These are phyloP conservation scores for Prunus campanulata DNA, from an alignment of 306 rosid genomes.

Conservation along the genomic window DNA sequence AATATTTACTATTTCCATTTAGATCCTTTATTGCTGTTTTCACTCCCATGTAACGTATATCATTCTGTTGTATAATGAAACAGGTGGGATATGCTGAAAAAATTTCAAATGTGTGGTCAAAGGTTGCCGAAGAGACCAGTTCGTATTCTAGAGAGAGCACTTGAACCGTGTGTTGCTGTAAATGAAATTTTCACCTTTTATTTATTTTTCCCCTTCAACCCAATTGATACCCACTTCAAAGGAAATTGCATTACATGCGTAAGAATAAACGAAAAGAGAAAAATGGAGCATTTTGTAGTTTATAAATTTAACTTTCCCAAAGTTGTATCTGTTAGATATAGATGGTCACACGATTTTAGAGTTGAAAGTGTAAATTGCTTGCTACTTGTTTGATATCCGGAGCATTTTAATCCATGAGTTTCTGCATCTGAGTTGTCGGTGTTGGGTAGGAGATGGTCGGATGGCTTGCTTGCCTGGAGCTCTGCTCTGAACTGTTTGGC, in stretches of 20 bases:
- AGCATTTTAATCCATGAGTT: not conserved
- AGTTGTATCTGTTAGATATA: conserved; percentile 28
- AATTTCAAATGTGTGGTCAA: conserved; percentile 86
- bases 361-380: conserved; percentile 24
- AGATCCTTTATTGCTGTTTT: not conserved
- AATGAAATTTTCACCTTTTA: conserved; percentile 16
- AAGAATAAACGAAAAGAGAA: conserved; percentile 22
- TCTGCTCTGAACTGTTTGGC: not conserved
- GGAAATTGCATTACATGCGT: conserved; percentile 26
- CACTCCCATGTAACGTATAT: not conserved
- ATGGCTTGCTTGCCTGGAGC: not conserved
- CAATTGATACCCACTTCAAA: conserved; percentile 14
- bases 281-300: conserved; percentile 13
- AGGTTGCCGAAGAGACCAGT: conserved; percentile 77
- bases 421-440: not conserved
- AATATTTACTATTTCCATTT: not conserved
- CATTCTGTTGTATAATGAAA: not conserved
- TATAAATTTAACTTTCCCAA: conserved; percentile 19
- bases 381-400: conserved; percentile 13
- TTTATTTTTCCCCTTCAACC: conserved; percentile 9
- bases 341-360: conserved; percentile 2
- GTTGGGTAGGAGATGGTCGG: too few relatives aligned
- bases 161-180: conserved; percentile 44
- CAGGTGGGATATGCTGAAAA: conserved; percentile 97
- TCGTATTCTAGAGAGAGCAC: conserved; percentile 52